Evolutionary conservation across 1,139 yeast genomes (phyloP).

Genomic region (Nadsonia starkeyi-henricii): DNA sequence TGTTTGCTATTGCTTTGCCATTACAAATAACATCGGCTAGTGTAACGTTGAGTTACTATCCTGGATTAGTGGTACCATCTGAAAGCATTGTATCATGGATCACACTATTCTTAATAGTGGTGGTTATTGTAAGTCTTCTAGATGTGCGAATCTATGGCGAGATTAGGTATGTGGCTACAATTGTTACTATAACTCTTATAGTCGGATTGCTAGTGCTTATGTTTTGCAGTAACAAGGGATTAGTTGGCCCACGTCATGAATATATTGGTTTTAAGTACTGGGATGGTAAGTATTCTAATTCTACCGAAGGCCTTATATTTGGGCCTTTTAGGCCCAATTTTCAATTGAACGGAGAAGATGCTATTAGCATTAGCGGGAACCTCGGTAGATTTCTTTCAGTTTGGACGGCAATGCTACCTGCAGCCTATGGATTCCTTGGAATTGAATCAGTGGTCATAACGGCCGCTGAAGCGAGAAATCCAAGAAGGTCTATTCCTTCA

Average conservation of each 20-base stretch:
- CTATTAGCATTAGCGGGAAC: neutral
- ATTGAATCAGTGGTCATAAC: neutral
- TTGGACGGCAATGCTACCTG: neutral
- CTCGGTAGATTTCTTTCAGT: neutral
- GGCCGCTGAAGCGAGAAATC: neutral
- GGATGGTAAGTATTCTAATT: neutral
- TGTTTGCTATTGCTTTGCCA: constrained; percentile 42
- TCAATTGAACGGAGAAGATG: neutral
- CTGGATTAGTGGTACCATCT: neutral
- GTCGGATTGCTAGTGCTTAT: neutral
- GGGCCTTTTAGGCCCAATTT: neutral
- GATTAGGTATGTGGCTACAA: neutral
- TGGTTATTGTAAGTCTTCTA: neutral
- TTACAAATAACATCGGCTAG: constrained; percentile 44
- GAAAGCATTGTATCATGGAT: neutral
- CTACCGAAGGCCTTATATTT: neutral
- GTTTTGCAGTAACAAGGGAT: neutral
- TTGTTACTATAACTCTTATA: neutral
- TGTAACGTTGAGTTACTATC: constrained; percentile 23
- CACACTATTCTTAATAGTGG: neutral
- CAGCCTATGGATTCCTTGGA: neutral
- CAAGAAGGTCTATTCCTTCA: neutral
- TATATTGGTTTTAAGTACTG: neutral
- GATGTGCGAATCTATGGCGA: neutral
- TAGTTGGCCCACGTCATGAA: neutral